These are phyloP conservation scores for Amylostereum chailletii DNA, from an alignment of 1,284 basidiomycete genomes.

Conservation along the genomic window DNA sequence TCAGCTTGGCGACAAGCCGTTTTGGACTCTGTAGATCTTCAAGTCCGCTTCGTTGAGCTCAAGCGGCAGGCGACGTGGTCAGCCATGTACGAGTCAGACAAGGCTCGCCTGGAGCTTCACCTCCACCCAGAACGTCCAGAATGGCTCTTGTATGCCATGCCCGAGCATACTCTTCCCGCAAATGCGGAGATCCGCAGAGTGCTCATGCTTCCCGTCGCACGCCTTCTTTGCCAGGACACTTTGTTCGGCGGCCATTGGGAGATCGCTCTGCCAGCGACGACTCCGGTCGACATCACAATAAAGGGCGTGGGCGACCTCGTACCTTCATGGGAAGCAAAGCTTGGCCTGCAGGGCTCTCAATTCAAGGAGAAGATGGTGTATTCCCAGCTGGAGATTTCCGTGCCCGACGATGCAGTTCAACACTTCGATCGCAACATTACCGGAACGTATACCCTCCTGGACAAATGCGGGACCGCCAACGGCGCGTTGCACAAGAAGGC, in stretches of 20 bases:
- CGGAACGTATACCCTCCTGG: conserved; percentile 72
- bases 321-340: conserved; percentile 77
- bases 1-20: conserved; percentile 63
- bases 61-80: conserved; percentile 88
- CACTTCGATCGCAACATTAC: conserved; percentile 76
- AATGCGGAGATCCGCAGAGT: conserved; percentile 75
- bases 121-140: conserved; percentile 74
- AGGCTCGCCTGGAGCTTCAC: conserved; percentile 68
- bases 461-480: conserved; percentile 87
- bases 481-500: conserved; percentile 74
- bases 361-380: conserved; percentile 64
- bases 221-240: conserved; percentile 51
- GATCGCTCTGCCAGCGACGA: conserved; percentile 65
- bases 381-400: conserved; percentile 56
- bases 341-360: conserved; percentile 67
- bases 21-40: conserved; percentile 47
- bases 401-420: conserved; percentile 37
- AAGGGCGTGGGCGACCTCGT: conserved; percentile 65
- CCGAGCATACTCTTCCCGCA: conserved; percentile 62
- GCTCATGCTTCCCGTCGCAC: conserved; percentile 65
- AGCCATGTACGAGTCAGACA: conserved; percentile 68
- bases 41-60: conserved; percentile 79
- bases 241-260: conserved; percentile 77
- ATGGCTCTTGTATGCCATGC: conserved; percentile 78
- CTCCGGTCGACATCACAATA: conserved; percentile 51